A percentile compares a stretch with the other conserved stretches of the same genome.
These are phyloP conservation scores for Xylaria sp. DNA, from an alignment of 2,329 filamentous ascomycete genomes.

Conservation along the genomic window DNA sequence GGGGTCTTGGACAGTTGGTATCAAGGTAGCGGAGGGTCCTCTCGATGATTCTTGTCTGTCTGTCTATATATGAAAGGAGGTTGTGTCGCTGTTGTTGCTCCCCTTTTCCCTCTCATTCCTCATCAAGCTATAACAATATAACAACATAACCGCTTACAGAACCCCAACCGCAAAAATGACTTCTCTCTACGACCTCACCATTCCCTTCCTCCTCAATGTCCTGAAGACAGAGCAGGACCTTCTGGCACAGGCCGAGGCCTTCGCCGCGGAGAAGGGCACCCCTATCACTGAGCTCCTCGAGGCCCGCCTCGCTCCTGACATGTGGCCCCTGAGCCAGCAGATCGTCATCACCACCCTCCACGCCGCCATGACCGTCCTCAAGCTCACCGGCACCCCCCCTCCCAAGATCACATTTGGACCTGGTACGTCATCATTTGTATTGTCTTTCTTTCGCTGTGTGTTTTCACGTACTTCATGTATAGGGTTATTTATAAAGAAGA, in stretches of 20 bases:
- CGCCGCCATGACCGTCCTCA: conserved; percentile 47
- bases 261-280: conserved; percentile 45
- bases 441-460: background rate
- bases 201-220: conserved; percentile 48
- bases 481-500: background rate
- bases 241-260: conserved; percentile 51
- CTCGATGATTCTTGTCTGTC: background rate
- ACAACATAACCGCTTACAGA: too few relatives aligned
- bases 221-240: conserved; percentile 49
- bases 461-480: background rate
- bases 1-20: conserved; percentile 20
- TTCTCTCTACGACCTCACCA: conserved; percentile 55
- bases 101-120: conserved; percentile 8
- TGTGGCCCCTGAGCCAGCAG: conserved; percentile 57
- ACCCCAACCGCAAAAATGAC: conserved; percentile 44
- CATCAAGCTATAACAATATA: conserved; percentile 15
- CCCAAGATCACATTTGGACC: conserved; percentile 45
- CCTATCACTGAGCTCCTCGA: conserved; percentile 43
- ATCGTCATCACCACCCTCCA: conserved; percentile 44
- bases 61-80: conserved; percentile 30
- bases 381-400: conserved; percentile 49
- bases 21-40: background rate
- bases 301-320: conserved; percentile 53
- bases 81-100: background rate
- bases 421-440: conserved; percentile 31